These are phyloP conservation scores for Naganishia albida DNA, from an alignment of 1,284 basidiomycete genomes.

Conservation along the genomic window DNA sequence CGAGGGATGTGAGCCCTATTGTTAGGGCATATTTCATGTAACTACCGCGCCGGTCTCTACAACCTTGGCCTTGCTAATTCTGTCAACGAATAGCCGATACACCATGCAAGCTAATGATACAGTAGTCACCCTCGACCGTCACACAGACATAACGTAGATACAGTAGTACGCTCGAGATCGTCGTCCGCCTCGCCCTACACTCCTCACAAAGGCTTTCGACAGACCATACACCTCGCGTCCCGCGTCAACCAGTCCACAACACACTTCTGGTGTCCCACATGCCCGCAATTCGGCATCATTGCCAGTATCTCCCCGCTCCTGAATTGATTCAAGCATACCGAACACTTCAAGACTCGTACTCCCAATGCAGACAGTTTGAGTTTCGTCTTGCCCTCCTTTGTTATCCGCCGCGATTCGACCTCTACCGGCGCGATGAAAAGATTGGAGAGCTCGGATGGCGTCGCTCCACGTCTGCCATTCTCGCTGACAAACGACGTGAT, in stretches of 20 bases:
- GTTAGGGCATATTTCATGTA: too few relatives aligned
- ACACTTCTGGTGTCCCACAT: slow-evolving; percentile 56
- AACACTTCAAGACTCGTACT: slow-evolving; percentile 71
- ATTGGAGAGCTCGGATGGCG: slow-evolving; percentile 46
- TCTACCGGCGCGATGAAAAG: slow-evolving; percentile 65
- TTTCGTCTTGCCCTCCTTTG: slow-evolving; percentile 71
- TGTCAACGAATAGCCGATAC: too few relatives aligned
- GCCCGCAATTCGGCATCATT: slow-evolving; percentile 67
- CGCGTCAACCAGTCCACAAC: slow-evolving; percentile 50
- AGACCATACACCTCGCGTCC: slow-evolving; percentile 51
- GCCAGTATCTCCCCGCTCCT: slow-evolving; percentile 62
- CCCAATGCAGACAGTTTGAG: slow-evolving; percentile 74
- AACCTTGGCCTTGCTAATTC: too few relatives aligned
- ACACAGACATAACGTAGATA: slow-evolving; percentile 11
- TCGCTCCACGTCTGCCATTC: slow-evolving; percentile 52
- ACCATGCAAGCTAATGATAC: background rate
- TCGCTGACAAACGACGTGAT: slow-evolving; percentile 67
- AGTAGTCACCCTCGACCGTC: background rate
- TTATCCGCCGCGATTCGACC: slow-evolving; percentile 66
- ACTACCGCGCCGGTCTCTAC: too few relatives aligned
- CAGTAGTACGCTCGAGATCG: background rate
- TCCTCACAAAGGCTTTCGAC: slow-evolving; percentile 40
- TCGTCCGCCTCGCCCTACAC: background rate
- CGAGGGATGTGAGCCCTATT: too few relatives aligned
- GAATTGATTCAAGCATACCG: slow-evolving; percentile 77